These are phyloP conservation scores for Medicago truncatula DNA, from an alignment of 306 rosid genomes.

Conservation along the genomic window MtrunA17r5.0-ANR NC_053049.1:42077001-42077500, in stretches of 20 bases:
- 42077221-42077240: not conserved
- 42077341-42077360: slow-evolving; percentile 16
- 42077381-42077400: not conserved
- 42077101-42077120: slow-evolving; percentile 17
- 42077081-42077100: not conserved
- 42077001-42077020: not conserved
- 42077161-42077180: slow-evolving; percentile 46
- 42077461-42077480: slow-evolving; percentile 44
- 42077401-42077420: slow-evolving; percentile 37
- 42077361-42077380: not conserved
- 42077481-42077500: slow-evolving; percentile 53
- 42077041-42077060: not conserved
- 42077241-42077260: not conserved
- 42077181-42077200: slow-evolving; percentile 41
- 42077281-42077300: not conserved
- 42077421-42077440: slow-evolving; percentile 50
- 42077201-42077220: slow-evolving; percentile 13
- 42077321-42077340: slow-evolving; percentile 43
- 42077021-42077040: too few species aligned
- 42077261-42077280: not conserved
- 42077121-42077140: not conserved
- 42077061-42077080: not conserved
- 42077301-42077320: not conserved
- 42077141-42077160: not conserved
- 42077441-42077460: slow-evolving; percentile 44